Evolutionary conservation across 2,329 filamentous ascomycete genomes (phyloP).

Genomic region (Lasiodiplodia sp.): DNA sequence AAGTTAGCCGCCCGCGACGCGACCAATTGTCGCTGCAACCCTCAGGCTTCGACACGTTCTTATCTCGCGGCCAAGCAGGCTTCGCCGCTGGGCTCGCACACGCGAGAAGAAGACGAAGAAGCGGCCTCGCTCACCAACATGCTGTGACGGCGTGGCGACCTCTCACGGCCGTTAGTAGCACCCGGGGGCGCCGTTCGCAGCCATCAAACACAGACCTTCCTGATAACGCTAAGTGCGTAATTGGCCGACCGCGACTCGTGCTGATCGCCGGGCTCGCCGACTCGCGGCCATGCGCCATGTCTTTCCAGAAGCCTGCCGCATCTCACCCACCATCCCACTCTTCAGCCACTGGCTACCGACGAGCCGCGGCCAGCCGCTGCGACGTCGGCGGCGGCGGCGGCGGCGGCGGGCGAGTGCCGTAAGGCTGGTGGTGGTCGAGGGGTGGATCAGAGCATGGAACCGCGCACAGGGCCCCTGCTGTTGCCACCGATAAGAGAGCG

Average conservation of each 20-base stretch:
- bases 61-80: slow-evolving; percentile 16
- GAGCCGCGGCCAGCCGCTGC: slow-evolving; percentile 1
- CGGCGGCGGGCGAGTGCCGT: background rate
- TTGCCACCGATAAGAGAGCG: slow-evolving; percentile 25
- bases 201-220: slow-evolving; percentile 22
- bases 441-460: slow-evolving; percentile 15
- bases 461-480: slow-evolving; percentile 4
- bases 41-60: background rate
- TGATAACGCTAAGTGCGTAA: slow-evolving; percentile 28
- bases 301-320: slow-evolving; percentile 28
- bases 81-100: background rate
- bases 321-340: slow-evolving; percentile 13
- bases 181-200: slow-evolving; percentile 21
- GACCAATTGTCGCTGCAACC: slow-evolving; percentile 11
- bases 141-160: background rate
- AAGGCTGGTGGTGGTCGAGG: slow-evolving; percentile 10
- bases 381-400: background rate
- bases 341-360: background rate
- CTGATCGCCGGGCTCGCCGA: slow-evolving; percentile 14
- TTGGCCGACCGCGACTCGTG: slow-evolving; percentile 24
- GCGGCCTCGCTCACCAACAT: background rate
- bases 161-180: slow-evolving; percentile 16
- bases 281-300: background rate
- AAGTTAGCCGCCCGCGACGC: background rate
- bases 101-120: background rate